Base-by-base conservation (phyloP, 495 filamentous ascomycete genomes). In the Cercophora scortea region DNA sequence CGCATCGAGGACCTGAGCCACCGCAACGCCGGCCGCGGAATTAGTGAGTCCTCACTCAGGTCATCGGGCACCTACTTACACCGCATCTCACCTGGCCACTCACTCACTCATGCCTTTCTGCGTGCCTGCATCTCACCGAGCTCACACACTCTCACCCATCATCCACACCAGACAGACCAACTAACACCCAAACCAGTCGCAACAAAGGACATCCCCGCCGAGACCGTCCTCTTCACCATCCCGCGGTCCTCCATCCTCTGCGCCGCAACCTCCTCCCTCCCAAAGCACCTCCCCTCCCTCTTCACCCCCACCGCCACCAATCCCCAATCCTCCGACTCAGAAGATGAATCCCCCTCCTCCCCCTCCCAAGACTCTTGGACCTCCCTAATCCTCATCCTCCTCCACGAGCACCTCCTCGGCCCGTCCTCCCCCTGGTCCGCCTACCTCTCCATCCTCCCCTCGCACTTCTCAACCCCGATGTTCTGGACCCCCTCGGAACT, bases 391-490 rank as follows among this genome's bases (percentile, higher is more conserved):
- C 70, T 93, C 11, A 78, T 88, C 42, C 82, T 96, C 79, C 77
- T 95, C 10, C 85, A 87, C 62, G 90, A 96, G 69, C 81, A 83
- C 58, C 62, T 82, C 16, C 76, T 71, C 35, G 80, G 84, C 6
- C 63, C 71, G 0, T 62, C 71, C 1, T 93, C 89, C 1, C 63
- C 60, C 36, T 97, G 90, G 91, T 78, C 77, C 19, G 80, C 83
- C 0, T 97, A 97, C 70, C 80, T 96, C 55, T 75, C 79, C n/a
- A 73, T 96, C 40, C 73, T 97, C 11, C 92, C 90, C 0, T 60
- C 62, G n/a, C 62, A 77, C 16, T 94, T 97, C 55, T 79, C 95
- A 66, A 95, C 89, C 2, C 74, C 93, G 57, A 94, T 96, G 81
- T 96, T 91, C 70, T 97, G 92, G 92, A 78, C 83, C 2, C 62